Evolutionary conservation across 495 filamentous ascomycete genomes (phyloP).

Genomic region (Articulospora tetracladia): DNA sequence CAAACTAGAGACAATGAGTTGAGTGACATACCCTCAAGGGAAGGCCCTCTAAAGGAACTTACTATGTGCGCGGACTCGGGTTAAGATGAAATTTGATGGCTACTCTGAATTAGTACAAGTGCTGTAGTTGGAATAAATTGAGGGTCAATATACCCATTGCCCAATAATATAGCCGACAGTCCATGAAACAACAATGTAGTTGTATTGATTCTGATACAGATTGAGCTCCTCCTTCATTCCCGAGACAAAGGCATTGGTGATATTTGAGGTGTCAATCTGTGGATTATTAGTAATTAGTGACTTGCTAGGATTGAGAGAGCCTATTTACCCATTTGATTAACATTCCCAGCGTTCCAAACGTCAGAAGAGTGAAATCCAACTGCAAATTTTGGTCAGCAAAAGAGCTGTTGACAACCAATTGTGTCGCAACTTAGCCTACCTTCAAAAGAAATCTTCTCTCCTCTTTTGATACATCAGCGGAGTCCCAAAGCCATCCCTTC

Average conservation of each 20-base stretch:
- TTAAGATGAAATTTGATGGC: conserved; percentile 17
- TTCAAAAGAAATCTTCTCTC: conserved; percentile 13
- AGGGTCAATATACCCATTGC: conserved; percentile 46
- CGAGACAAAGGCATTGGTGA: conserved; percentile 43
- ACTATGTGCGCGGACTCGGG: conserved; percentile 13
- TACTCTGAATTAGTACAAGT: conserved; percentile 36
- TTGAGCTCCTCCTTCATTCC: conserved; percentile 58
- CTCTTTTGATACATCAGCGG: conserved; percentile 12
- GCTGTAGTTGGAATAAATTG: conserved; percentile 22
- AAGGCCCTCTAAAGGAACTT: not conserved
- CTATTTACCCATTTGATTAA: conserved; percentile 13
- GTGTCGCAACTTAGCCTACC: not conserved
- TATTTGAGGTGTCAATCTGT: conserved; percentile 17
- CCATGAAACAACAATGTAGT: conserved; percentile 53
- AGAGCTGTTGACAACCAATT: not conserved
- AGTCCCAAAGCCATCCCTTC: conserved; percentile 14
- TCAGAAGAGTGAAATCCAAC: conserved; percentile 12
- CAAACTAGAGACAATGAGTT: conserved; percentile 52
- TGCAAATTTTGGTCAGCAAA: not conserved
- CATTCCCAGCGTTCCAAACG: conserved; percentile 14
- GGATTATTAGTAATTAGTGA: not conserved
- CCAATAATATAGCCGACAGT: conserved; percentile 67
- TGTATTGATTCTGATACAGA: conserved; percentile 50
- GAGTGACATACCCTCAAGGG: conserved; percentile 32
- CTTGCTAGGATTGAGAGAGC: not conserved